These are phyloP conservation scores for Dovyalis caffra DNA, from an alignment of 345 rosid species.

Conservation along the genomic window DNA sequence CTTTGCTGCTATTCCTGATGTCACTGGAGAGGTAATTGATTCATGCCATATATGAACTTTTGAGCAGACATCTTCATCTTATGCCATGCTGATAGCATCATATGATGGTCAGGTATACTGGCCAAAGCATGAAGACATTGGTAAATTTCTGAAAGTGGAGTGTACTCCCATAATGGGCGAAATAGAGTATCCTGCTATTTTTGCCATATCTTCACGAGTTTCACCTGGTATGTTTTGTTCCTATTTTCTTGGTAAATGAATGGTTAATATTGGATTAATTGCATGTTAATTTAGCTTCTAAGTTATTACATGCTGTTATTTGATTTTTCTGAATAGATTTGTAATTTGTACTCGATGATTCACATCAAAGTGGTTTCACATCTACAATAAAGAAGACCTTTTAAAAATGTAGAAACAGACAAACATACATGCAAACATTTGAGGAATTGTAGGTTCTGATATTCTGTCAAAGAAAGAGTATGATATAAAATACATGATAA, in stretches of 20 bases:
- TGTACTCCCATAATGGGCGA: conserved; percentile 69
- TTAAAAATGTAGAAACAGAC: background rate
- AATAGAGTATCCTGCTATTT: conserved; percentile 69
- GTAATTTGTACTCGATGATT: background rate
- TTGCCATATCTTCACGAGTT: conserved; percentile 81
- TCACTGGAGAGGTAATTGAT: conserved; percentile 65
- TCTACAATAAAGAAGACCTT: background rate
- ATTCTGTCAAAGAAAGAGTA: background rate
- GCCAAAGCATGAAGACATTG: conserved; percentile 87
- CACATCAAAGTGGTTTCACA: background rate
- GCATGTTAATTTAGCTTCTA: background rate
- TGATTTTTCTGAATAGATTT: background rate
- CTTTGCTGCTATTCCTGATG: conserved; percentile 73
- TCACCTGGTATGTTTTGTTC: conserved; percentile 52
- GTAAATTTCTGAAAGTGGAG: conserved; percentile 73
- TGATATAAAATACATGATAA: background rate
- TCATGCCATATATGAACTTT: background rate
- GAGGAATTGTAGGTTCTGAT: background rate
- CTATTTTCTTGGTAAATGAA: conserved; percentile 10
- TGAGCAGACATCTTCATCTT: background rate
- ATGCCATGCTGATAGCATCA: conserved; percentile 6
- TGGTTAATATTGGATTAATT: conserved; percentile 5
- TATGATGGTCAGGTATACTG: conserved; percentile 64
- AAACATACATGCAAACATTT: background rate
- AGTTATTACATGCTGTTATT: background rate